These are phyloP conservation scores for Geotrichum fermentans DNA, from an alignment of 1,139 yeast genomes.

Conservation along the genomic window DNA sequence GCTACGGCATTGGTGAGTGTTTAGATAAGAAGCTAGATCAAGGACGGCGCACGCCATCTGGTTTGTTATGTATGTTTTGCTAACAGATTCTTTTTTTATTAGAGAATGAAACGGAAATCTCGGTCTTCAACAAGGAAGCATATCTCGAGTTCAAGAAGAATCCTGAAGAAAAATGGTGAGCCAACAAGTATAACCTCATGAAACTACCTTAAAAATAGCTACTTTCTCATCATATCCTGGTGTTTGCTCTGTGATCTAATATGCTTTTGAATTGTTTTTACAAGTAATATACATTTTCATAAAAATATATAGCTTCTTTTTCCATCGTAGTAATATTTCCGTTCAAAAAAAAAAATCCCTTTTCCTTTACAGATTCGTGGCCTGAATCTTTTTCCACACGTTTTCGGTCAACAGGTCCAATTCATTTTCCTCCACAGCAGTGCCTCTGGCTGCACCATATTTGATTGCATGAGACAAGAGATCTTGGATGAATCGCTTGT, in stretches of 20 bases:
- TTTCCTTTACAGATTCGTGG: too few species aligned
- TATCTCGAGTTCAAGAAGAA: constrained; percentile 66
- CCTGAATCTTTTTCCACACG: constrained; percentile 43
- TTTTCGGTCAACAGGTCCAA: constrained; percentile 48
- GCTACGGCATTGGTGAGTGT: constrained; percentile 54
- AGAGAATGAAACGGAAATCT: constrained; percentile 84
- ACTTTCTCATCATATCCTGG: neutral
- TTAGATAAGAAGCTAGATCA: too few species aligned
- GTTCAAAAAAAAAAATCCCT: too few species aligned
- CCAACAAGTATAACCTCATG: neutral
- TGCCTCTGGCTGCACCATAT: constrained; percentile 51
- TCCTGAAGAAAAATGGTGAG: constrained; percentile 84
- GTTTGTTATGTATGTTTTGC: neutral
- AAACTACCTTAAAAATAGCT: neutral
- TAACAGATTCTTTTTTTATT: neutral
- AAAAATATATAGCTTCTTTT: too few species aligned
- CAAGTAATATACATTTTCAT: too few species aligned
- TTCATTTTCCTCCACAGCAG: constrained; percentile 40
- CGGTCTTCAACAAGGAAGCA: constrained; percentile 63
- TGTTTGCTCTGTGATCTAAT: too few species aligned
- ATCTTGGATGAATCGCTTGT: constrained; percentile 61
- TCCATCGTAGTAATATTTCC: too few species aligned
- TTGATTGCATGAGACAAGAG: constrained; percentile 71
- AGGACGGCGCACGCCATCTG: too few species aligned
- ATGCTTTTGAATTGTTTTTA: too few species aligned